Percentiles rank a stretch among this genome's conserved stretches.
phyloP scores from a whole-genome alignment of 2,329 filamentous ascomycete species.

The Ophiocordyceps sinensis region DNA sequence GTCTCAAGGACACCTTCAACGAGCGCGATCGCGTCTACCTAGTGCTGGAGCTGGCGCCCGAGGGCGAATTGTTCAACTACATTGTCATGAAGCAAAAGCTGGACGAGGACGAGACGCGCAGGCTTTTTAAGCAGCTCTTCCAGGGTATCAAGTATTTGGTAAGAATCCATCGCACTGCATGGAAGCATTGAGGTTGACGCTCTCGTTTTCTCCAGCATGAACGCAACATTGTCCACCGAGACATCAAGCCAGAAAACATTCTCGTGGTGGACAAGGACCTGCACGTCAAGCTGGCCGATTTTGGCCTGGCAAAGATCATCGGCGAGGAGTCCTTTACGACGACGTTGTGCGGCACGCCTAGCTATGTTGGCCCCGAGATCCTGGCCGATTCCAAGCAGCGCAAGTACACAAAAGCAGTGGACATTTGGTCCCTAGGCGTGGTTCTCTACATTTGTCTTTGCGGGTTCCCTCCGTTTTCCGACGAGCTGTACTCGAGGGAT shows the following conservation, averaged over 20 bases:
- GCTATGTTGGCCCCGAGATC: constrained; percentile 93
- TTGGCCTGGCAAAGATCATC: constrained; percentile 95
- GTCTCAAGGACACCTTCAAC: constrained; percentile 88
- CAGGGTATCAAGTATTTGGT: constrained; percentile 92
- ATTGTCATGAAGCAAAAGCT: constrained; percentile 87
- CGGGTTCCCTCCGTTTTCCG: constrained; percentile 92
- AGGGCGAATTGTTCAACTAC: constrained; percentile 91
- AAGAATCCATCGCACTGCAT: constrained; percentile 10
- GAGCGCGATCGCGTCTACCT: constrained; percentile 84
- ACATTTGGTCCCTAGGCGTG: constrained; percentile 95
- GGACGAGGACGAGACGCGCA: constrained; percentile 68
- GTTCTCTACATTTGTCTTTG: constrained; percentile 95
- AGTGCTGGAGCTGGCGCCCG: constrained; percentile 76
- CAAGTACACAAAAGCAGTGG: constrained; percentile 87
- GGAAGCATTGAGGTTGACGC: constrained; percentile 12
- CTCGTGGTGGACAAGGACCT: constrained; percentile 73
- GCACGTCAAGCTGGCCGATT: constrained; percentile 85
- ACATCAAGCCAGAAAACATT: constrained; percentile 97
- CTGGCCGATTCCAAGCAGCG: constrained; percentile 67
- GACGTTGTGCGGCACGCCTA: constrained; percentile 90
- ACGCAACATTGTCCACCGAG: constrained; percentile 89
- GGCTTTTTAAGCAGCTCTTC: constrained; percentile 82
- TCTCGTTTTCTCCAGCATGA: constrained; percentile 52
- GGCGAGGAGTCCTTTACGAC: constrained; percentile 97
- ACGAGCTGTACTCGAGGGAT: constrained; percentile 69